phyloP scores from a whole-genome alignment of 2,329 filamentous ascomycete genomes.

The Onygenales sp. region DNA sequence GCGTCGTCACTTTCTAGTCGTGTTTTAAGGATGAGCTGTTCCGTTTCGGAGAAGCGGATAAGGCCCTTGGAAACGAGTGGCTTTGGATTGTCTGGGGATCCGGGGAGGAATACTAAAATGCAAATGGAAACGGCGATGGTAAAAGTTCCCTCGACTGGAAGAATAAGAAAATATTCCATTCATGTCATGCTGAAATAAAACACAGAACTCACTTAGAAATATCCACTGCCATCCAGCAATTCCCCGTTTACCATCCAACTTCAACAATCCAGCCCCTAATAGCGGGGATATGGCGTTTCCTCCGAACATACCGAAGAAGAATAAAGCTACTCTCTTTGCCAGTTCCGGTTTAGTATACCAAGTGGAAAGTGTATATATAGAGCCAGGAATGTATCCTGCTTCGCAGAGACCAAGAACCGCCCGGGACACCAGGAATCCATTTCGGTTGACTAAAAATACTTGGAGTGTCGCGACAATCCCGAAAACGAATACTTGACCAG shows the following conservation, averaged over 20 bases:
- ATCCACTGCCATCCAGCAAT: slow-evolving; percentile 45
- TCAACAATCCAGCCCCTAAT: slow-evolving; percentile 40
- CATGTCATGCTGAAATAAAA: not conserved
- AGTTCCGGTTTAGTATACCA: slow-evolving; percentile 42
- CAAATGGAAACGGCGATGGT: slow-evolving; percentile 32
- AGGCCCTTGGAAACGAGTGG: slow-evolving; percentile 32
- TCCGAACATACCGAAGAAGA: slow-evolving; percentile 47
- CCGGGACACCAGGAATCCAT: slow-evolving; percentile 38
- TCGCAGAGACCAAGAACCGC: slow-evolving; percentile 40
- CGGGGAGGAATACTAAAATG: slow-evolving; percentile 36
- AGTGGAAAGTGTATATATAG: slow-evolving; percentile 43
- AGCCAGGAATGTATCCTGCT: slow-evolving; percentile 44
- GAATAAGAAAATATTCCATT: not conserved
- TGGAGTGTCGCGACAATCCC: slow-evolving; percentile 40
- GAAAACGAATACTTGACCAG: slow-evolving; percentile 40
- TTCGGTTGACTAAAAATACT: slow-evolving; percentile 32
- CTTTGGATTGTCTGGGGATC: slow-evolving; percentile 31
- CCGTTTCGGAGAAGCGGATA: slow-evolving; percentile 25
- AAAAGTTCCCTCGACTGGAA: slow-evolving; percentile 36
- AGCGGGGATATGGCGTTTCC: slow-evolving; percentile 42
- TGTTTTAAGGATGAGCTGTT: slow-evolving; percentile 25
- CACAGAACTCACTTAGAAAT: slow-evolving; percentile 32
- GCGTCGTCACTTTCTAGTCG: slow-evolving; percentile 27
- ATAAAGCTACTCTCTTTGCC: slow-evolving; percentile 39
- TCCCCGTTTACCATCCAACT: slow-evolving; percentile 32